Evolutionary conservation across 441 rosid genomes (phyloP), one percentile per base, ranked within the genome.

Genomic region (Jatropha podagrica): DNA sequence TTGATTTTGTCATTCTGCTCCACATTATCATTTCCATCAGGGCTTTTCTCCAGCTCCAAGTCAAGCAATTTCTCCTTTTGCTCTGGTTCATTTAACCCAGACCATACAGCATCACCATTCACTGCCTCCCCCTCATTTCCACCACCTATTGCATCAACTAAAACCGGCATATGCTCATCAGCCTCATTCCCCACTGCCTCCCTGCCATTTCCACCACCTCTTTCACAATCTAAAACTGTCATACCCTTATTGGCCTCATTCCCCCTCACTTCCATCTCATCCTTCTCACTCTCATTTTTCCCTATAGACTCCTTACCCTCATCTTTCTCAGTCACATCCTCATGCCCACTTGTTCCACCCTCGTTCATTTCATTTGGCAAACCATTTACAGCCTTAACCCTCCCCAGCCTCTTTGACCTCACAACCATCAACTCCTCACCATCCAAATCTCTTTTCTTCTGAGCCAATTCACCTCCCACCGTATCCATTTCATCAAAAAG

Each of bases 401-500:
- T 86, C 74, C 81, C 84, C 4, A n/a, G 55, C 71, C 75, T 83
- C 83, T 79, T 83, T 44, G 79, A 75, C 65, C 68, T 80, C 51
- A 68, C 64, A 44, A 68, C 79, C 76, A 68, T 27, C 67, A 71
- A 76, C 58, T 78, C 74, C 58, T 71, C 79, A 71, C 64, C 48
- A 63, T 60, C 68, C 58, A 4, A 37, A 78, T 69, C 71, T 65
- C n/a, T 58, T 75, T 58, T 63, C 54, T 70, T 40, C 58, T 58
- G 77, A 56, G 42, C 59, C 60, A 48, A 71, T 68, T 77, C 81
- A 67, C 32, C 46, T 56, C 64, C 65, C 63, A 18, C 26, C 72
- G 13, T 12, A 59, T 63, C 68, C 56, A 20, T 73, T 63, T 77
- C 86, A 80, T 77, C 75, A 70, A 88, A 86, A 23, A 88, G 91